Percentiles rank a stretch among this genome's conserved stretches.
These are phyloP conservation scores for Pichia heedii DNA, from an alignment of 805 yeast species.

Conservation along the genomic window DNA sequence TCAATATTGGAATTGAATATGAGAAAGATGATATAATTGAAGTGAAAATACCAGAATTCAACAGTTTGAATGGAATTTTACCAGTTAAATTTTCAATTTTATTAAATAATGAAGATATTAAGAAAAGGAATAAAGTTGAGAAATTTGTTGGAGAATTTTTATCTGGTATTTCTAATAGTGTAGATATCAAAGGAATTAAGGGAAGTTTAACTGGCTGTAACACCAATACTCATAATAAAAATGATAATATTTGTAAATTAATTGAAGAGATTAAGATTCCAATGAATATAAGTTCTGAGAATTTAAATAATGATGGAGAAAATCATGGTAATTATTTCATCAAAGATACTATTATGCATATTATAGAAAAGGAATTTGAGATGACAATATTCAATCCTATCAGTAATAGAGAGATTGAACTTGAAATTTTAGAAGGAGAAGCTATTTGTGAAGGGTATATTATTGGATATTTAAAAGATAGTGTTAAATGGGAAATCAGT, in stretches of 20 bases:
- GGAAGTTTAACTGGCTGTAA: neutral
- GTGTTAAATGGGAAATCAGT: conserved; percentile 35
- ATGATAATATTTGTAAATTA: neutral
- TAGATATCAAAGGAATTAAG: conserved; percentile 21
- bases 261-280: conserved; percentile 1
- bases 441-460: conserved; percentile 39
- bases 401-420: conserved; percentile 33
- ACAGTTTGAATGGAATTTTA: conserved; percentile 2
- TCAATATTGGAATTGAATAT: conserved; percentile 1
- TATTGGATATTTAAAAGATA: conserved; percentile 36
- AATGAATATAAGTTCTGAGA: conserved; percentile 1
- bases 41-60: conserved; percentile 23
- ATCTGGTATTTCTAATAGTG: conserved; percentile 18
- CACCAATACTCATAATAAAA: too few species aligned
- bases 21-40: neutral
- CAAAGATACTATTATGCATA: conserved; percentile 42
- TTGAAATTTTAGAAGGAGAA: conserved; percentile 35
- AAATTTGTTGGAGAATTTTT: neutral
- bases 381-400: conserved; percentile 48
- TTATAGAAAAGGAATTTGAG: conserved; percentile 46
- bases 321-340: conserved; percentile 27
- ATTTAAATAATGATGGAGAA: neutral
- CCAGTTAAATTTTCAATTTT: neutral
- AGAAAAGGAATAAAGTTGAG: neutral
- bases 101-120: neutral